Percentiles rank a stretch among this genome's conserved stretches.
Evolutionary conservation across 805 yeast genomes (phyloP).

Genomic region (Lipomyces spencermartinsiae): DNA sequence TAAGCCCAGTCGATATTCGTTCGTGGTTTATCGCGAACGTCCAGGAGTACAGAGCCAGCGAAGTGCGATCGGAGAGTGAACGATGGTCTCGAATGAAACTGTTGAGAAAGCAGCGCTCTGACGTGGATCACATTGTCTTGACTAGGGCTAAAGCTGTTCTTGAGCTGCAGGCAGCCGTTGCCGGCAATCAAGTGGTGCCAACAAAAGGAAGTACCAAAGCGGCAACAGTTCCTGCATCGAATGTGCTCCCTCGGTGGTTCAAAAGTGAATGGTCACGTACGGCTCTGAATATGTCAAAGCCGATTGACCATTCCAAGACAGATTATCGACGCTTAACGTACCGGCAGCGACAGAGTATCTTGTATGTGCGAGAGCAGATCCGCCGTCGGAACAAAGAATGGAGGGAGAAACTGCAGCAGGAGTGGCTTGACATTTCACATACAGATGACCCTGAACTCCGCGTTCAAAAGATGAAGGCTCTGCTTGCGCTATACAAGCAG

Average conservation of each 20-base stretch:
- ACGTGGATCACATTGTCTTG: background rate
- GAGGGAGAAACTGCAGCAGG: background rate
- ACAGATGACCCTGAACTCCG: background rate
- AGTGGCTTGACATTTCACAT: background rate
- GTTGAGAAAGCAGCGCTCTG: background rate
- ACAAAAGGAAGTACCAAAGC: background rate
- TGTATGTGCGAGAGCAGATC: background rate
- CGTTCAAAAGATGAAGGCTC: background rate
- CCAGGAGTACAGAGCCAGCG: background rate
- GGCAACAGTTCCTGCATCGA: background rate
- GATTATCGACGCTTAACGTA: background rate
- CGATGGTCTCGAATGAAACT: background rate
- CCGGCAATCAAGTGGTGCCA: background rate
- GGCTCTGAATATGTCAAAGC: background rate
- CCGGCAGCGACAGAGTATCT: background rate
- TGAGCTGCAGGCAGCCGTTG: background rate
- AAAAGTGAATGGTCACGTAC: background rate
- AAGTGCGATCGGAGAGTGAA: background rate
- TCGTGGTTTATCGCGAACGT: background rate
- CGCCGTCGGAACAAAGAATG: slow-evolving; percentile 1
- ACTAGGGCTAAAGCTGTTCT: background rate
- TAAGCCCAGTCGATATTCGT: slow-evolving; percentile 21
- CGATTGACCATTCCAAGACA: background rate
- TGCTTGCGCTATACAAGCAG: background rate
- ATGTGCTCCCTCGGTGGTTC: background rate